Evolutionary conservation across 2,329 filamentous ascomycete genomes (phyloP).

Genomic region (Arthrobotrys entomopaga): DNA sequence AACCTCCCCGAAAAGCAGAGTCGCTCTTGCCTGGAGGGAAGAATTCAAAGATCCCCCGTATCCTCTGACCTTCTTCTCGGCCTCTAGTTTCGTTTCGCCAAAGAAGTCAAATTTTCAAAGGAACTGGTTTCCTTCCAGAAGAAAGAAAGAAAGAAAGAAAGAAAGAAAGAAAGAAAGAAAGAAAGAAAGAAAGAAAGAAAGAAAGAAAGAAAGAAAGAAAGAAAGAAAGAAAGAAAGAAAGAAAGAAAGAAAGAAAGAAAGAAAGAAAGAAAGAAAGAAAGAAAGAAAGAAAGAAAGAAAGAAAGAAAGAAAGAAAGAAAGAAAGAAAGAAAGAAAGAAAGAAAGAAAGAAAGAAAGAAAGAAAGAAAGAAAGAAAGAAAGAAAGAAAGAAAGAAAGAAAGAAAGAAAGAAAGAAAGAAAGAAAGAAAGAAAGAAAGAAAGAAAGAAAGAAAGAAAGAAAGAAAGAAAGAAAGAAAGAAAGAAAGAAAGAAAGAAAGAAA

Average conservation of each 20-base stretch:
- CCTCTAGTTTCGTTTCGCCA: constrained; percentile 22
- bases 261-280: constrained; percentile 5
- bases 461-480: constrained; percentile 5
- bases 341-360: constrained; percentile 5
- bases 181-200: constrained; percentile 9
- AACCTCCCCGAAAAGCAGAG: constrained; percentile 29
- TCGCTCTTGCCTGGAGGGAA: constrained; percentile 15
- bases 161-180: constrained; percentile 10
- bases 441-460: constrained; percentile 5
- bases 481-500: constrained; percentile 5
- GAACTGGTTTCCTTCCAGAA: constrained; percentile 25
- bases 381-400: constrained; percentile 5
- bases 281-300: constrained; percentile 5
- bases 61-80: constrained; percentile 22
- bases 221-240: constrained; percentile 5
- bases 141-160: constrained; percentile 5
- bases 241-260: constrained; percentile 5
- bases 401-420: constrained; percentile 5
- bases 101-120: constrained; percentile 4
- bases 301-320: constrained; percentile 5
- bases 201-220: constrained; percentile 5
- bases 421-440: constrained; percentile 5
- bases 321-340: constrained; percentile 5
- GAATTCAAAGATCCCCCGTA: constrained; percentile 1
- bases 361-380: constrained; percentile 5